Evolutionary conservation across 306 rosid species (phyloP).

Genomic region (Dicorynia guianensis): DNA sequence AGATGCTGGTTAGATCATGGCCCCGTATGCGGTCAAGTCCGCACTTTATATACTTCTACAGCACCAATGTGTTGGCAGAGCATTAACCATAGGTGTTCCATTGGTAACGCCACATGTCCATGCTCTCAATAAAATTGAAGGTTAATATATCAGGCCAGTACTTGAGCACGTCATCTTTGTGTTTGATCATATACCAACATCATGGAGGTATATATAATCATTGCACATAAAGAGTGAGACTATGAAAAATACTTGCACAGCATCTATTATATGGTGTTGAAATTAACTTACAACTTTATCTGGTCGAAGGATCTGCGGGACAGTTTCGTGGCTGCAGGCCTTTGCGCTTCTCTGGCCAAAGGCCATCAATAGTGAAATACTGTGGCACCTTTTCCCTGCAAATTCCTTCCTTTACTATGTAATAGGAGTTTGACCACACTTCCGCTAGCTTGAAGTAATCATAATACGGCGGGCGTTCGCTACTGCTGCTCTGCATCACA

Average conservation of each 20-base stretch:
- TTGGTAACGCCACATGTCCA: neutral
- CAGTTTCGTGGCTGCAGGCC: neutral
- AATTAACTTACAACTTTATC: neutral
- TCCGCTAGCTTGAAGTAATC: neutral
- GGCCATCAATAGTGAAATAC: slow-evolving; percentile 1
- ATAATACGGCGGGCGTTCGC: neutral
- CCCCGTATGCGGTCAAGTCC: neutral
- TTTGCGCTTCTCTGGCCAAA: neutral
- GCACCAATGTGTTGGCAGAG: neutral
- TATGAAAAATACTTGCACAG: too few species aligned
- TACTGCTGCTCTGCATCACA: neutral
- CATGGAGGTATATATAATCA: too few species aligned
- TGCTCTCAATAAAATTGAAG: neutral
- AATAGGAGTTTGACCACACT: slow-evolving; percentile 1
- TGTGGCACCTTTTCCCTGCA: neutral
- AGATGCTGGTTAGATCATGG: neutral
- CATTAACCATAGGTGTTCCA: neutral
- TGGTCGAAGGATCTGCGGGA: neutral
- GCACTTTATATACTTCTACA: neutral
- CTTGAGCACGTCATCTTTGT: neutral
- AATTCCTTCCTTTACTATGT: neutral
- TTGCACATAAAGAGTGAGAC: too few species aligned
- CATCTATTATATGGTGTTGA: too few species aligned
- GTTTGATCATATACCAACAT: too few species aligned
- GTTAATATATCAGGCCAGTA: slow-evolving; percentile 14